A percentile compares a stretch with the other conserved stretches of the same genome.
These are phyloP conservation scores for Colletotrichum sojae DNA, from an alignment of 2,329 filamentous ascomycete species.

Conservation along the genomic window DNA sequence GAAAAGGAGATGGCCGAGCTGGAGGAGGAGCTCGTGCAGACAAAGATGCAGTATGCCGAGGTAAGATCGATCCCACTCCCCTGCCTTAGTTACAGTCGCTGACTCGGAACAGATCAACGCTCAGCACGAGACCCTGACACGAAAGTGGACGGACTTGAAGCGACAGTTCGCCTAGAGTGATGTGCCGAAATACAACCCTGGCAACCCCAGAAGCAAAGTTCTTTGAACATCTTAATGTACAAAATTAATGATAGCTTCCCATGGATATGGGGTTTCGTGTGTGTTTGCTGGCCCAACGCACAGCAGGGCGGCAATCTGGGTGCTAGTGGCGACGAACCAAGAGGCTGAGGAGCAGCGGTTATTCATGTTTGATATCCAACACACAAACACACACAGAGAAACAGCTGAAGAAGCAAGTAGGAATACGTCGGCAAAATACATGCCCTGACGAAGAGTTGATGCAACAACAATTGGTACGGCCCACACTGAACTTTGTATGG, in stretches of 20 bases:
- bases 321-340: conserved; percentile 10
- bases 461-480: conserved; percentile 1
- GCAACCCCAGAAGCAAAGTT: conserved; percentile 38
- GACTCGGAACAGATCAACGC: conserved; percentile 72
- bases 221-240: conserved; percentile 40
- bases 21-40: conserved; percentile 91
- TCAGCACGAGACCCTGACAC: conserved; percentile 78
- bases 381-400: conserved; percentile 17
- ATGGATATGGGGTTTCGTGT: conserved; percentile 36
- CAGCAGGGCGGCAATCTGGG: conserved; percentile 33
- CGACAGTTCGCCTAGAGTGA: conserved; percentile 64
- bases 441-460: conserved; percentile 6
- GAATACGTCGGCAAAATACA: conserved; percentile 2
- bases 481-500: not conserved
- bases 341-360: conserved; percentile 11
- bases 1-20: conserved; percentile 93
- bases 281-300: conserved; percentile 40
- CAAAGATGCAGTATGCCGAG: conserved; percentile 96
- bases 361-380: conserved; percentile 34
- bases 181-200: conserved; percentile 24
- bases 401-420: conserved; percentile 7
- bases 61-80: conserved; percentile 67
- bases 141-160: conserved; percentile 84
- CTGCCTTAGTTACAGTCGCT: conserved; percentile 3
- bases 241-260: conserved; percentile 40